Evolutionary conservation across 1,284 basidiomycete genomes (phyloP), one percentile per base, ranked within the genome.

Genomic region (Ceratobasidium sp.): DNA sequence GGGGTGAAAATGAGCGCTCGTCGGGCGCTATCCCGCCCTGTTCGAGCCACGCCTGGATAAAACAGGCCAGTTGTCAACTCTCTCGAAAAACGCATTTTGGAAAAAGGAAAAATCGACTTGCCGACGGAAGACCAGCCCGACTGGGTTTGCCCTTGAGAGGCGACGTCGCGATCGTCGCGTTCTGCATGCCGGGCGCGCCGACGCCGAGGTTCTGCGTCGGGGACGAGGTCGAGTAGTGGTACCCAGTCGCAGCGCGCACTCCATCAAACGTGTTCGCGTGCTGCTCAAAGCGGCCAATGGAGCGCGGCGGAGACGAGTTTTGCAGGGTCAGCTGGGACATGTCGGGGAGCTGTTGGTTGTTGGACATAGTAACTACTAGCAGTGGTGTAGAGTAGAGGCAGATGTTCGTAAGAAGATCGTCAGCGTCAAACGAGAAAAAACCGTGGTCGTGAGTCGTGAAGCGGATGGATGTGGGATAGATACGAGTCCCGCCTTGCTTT

Each of bases 271-370:
- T 81, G 79, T 83, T 83, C 81, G 83, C 85, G 80, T 91, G 89
- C 82, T 88, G 91, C 84, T 92, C 91, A 82, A 92, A 92, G 90
- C 83, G 82, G 81, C 92, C 90, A 83, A 92, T 87, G 84, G 90
- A 86, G 85, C 89, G 90, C 87, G 86, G 88, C 81, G 86, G 87
- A 75, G 85, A 83, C 76, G 82, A 80, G 69, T 86, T 84, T 81
- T 85, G 84, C 81, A 92, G 86, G 78, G 89, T 88, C 78, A 92
- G 82, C 77, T 88, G 83, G 70, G 89, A 87, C 77, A 92, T 86
- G 83, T 92, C 90, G 75, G 91, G 90, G n/a, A 63, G 30, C 28
- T 72, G 49, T 21, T 42, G 48, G 48, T 62, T 49, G 38, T 61
- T 58, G 36, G 64, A 54, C 64, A 67, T 67, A 3, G 23, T 7